These are phyloP conservation scores for Pezizomycotina sp. DNA, from an alignment of 2,329 filamentous ascomycete genomes.

Conservation along the genomic window DNA sequence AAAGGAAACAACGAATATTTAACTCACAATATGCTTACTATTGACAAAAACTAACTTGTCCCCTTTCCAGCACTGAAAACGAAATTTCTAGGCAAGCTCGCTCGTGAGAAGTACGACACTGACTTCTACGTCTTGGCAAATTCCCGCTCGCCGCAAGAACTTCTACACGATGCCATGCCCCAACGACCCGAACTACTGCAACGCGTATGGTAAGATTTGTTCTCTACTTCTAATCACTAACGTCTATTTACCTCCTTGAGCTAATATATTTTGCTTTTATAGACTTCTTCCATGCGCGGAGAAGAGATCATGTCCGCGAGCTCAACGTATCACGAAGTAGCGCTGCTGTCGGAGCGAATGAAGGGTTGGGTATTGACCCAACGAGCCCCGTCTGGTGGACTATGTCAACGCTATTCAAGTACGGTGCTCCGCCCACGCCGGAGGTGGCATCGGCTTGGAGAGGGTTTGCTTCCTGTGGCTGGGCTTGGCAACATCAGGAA, in stretches of 20 bases:
- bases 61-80: constrained; percentile 46
- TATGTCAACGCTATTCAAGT: constrained; percentile 77
- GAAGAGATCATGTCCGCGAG: constrained; percentile 87
- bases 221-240: background rate
- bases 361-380: constrained; percentile 67
- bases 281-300: constrained; percentile 79
- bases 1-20: too few relatives aligned
- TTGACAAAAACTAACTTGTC: constrained; percentile 1
- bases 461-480: constrained; percentile 45
- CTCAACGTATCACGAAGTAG: constrained; percentile 78
- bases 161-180: constrained; percentile 74
- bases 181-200: constrained; percentile 47
- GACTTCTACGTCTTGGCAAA: constrained; percentile 95
- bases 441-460: constrained; percentile 78
- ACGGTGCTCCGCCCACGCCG: constrained; percentile 77
- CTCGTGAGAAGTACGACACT: constrained; percentile 76
- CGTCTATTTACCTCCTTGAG: background rate
- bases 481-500: constrained; percentile 25
- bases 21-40: constrained; percentile 1
- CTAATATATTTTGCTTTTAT: constrained; percentile 24
- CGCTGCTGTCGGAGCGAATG: constrained; percentile 61
- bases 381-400: constrained; percentile 61
- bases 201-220: constrained; percentile 34
- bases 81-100: constrained; percentile 76
- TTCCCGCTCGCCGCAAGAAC: constrained; percentile 79